Conservation (phyloP, 1,284 basidiomycete species). For the Melampsora larici-populina region DNA sequence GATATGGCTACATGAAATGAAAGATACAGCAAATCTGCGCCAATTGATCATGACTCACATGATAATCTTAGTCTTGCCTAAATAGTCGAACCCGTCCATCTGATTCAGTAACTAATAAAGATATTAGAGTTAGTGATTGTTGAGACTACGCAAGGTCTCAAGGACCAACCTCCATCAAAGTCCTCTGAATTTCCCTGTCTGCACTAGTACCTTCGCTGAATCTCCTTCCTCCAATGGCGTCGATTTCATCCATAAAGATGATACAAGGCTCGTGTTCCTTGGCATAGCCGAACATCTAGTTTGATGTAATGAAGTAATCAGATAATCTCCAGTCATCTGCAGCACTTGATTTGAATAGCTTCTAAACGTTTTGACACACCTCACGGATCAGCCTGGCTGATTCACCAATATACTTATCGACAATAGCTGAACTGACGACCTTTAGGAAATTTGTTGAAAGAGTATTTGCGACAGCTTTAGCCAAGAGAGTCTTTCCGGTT, state of each 20-base stretch:
- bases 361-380: constrained; percentile 15
- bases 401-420: constrained; percentile 99
- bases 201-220: constrained; percentile 99
- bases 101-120: constrained; percentile 81
- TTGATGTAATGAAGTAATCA: background rate
- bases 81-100: constrained; percentile 98
- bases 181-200: constrained; percentile 97
- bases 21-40: background rate
- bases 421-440: constrained; percentile 97
- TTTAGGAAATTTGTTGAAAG: constrained; percentile 96
- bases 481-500: constrained; percentile 92
- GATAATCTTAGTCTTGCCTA: constrained; percentile 94
- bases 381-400: constrained; percentile 80
- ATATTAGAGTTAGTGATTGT: constrained; percentile 15
- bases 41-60: constrained; percentile 84
- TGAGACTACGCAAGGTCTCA: background rate
- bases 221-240: constrained; percentile 89
- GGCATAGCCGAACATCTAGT: constrained; percentile 97
- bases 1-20: background rate
- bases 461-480: constrained; percentile 91
- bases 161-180: constrained; percentile 83
- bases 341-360: background rate
- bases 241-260: constrained; percentile 99
- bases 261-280: constrained; percentile 97
- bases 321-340: background rate